Evolutionary conservation across 2,329 filamentous ascomycete genomes (phyloP).

Genomic region (Sporothrix euskadiensis): DNA sequence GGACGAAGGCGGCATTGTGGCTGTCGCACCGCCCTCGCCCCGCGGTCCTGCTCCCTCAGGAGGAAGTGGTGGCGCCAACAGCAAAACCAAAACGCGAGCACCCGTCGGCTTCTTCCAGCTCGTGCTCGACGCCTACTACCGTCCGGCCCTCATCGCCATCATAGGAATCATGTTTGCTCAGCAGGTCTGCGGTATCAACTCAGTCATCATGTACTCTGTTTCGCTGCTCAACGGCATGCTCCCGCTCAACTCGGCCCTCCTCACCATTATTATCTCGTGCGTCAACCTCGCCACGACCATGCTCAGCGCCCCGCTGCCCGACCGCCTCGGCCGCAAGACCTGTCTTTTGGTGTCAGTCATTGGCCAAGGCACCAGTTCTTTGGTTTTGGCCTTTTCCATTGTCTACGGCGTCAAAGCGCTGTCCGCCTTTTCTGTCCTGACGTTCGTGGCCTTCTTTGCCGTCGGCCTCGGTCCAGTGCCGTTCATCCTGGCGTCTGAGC

Average conservation of each 20-base stretch:
- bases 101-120: slow-evolving; percentile 65
- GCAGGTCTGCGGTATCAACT: slow-evolving; percentile 93
- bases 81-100: slow-evolving; percentile 32
- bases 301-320: slow-evolving; percentile 78
- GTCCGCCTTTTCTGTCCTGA: slow-evolving; percentile 76
- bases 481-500: slow-evolving; percentile 88
- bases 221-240: slow-evolving; percentile 80
- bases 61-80: slow-evolving; percentile 4
- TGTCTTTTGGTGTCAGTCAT: slow-evolving; percentile 80
- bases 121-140: slow-evolving; percentile 65
- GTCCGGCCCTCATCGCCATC: slow-evolving; percentile 76
- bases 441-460: slow-evolving; percentile 88
- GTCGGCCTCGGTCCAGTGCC: slow-evolving; percentile 90
- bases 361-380: slow-evolving; percentile 78
- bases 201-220: slow-evolving; percentile 97
- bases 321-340: slow-evolving; percentile 82
- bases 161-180: slow-evolving; percentile 90
- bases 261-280: slow-evolving; percentile 84
- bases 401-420: slow-evolving; percentile 69
- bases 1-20: slow-evolving; percentile 1
- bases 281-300: slow-evolving; percentile 85
- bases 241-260: slow-evolving; percentile 74
- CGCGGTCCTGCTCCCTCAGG: neutral
- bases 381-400: slow-evolving; percentile 79
- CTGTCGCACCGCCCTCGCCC: slow-evolving; percentile 32